Percentiles rank a stretch among this genome's conserved stretches.
These are phyloP conservation scores for Sphagnum contortum DNA, from an alignment of 225 moss, liverwort and hornwort species.

Conservation along the genomic window DNA sequence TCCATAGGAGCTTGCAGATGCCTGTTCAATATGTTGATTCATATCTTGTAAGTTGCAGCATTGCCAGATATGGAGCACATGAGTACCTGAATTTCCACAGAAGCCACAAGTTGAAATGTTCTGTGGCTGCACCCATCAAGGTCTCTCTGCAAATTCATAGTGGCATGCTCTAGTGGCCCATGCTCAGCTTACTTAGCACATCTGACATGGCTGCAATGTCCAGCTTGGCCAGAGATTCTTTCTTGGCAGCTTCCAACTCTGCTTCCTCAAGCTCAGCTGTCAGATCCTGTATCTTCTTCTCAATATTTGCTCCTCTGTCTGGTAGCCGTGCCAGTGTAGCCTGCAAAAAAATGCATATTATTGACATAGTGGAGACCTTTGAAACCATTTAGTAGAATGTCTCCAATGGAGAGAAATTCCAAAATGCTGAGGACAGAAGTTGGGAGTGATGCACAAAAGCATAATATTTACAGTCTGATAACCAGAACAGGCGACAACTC, in stretches of 20 bases:
- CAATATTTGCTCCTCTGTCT: slow-evolving; percentile 54
- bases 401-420: too few relatives aligned
- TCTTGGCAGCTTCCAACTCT: slow-evolving; percentile 39
- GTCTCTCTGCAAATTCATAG: too few relatives aligned
- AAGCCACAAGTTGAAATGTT: too few relatives aligned
- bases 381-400: too few relatives aligned
- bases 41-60: too few relatives aligned
- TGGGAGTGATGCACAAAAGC: not conserved
- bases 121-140: too few relatives aligned
- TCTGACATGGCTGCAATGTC: slow-evolving; percentile 33
- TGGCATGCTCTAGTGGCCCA: slow-evolving; percentile 5
- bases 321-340: slow-evolving; percentile 48
- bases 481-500: not conserved
- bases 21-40: too few relatives aligned
- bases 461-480: not conserved
- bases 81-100: too few relatives aligned
- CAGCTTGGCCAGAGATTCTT: slow-evolving; percentile 13
- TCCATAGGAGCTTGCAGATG: too few relatives aligned
- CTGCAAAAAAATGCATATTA: slow-evolving; percentile 15
- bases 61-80: too few relatives aligned
- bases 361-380: not conserved
- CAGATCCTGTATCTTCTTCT: slow-evolving; percentile 58
- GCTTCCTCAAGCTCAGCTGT: slow-evolving; percentile 29
- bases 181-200: slow-evolving; percentile 27
- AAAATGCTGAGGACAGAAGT: too few relatives aligned